Conservation (phyloP, 345 rosid genomes). For the Anacardium occidentale region DNA sequence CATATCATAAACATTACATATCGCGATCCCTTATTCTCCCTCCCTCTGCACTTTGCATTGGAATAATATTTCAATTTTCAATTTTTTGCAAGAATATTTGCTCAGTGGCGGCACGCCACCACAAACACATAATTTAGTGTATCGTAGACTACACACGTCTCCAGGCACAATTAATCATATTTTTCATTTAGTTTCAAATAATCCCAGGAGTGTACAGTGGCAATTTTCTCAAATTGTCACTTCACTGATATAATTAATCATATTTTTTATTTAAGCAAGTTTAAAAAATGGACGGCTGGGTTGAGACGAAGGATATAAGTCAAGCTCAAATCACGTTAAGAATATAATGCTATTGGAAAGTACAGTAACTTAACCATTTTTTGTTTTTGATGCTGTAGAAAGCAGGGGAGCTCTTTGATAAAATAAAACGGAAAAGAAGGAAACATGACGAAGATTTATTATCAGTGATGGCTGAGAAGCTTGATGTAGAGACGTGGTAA, state of each 20-base stretch:
- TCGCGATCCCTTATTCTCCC: background rate
- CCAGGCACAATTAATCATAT: no score
- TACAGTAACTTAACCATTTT: background rate
- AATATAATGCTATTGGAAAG: no score
- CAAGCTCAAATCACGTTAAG: background rate
- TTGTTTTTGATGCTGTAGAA: background rate
- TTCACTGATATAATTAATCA: no score
- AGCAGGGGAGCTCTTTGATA: background rate
- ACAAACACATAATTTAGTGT: no score
- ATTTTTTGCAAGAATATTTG: background rate
- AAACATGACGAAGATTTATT: conserved; percentile 57
- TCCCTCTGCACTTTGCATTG: conserved; percentile 26
- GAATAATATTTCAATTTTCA: no score
- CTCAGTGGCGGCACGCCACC: background rate
- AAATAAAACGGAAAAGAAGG: conserved; percentile 14
- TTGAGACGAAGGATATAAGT: background rate
- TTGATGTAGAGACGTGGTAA: conserved; percentile 75
- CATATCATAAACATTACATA: conserved; percentile 6
- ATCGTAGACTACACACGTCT: background rate
- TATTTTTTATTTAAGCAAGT: no score
- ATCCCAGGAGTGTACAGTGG: no score
- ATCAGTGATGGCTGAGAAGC: conserved; percentile 87
- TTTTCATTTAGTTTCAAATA: conserved; percentile 8
- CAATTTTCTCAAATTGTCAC: background rate
- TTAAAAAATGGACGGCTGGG: conserved; percentile 13